Evolutionary conservation across 2,329 filamentous ascomycete species (phyloP), one percentile per base, ranked within the genome.

Genomic region (Nakataea oryzae): DNA sequence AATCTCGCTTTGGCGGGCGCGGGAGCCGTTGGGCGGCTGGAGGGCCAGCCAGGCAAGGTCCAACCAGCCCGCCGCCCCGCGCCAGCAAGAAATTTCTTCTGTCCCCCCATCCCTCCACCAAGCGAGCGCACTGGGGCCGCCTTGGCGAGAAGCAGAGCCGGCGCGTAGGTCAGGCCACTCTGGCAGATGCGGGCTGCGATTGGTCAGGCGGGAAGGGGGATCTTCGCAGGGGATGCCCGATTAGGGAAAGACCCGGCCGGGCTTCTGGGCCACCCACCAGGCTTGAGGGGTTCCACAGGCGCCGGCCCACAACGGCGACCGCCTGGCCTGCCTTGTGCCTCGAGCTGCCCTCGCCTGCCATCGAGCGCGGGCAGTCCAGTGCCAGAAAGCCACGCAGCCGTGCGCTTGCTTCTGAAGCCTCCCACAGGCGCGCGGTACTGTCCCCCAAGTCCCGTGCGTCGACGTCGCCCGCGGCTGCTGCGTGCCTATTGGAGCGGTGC

Each of bases 141-240:
- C 57, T 58, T 58, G 57, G 58, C 58, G 58, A 41, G 21, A 47
- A n/a, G 21, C 28, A 26, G 26, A 59, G 58, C 58, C 34, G 34
- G 58, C 58, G 58, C 34, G n/a, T 59, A 59, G n/a, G 47, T 59
- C 58, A 59, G 58, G 34, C 58, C 58, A 59, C 34, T 59, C 58
- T 59, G 11, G 32, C 58, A n/a, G 26, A 7, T 24, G 30, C 58
- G 47, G 58, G 32, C 34, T 59, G n/a, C 50, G 34, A 59, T 24
- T 59, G 58, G 58, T 21, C 24, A 27, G 58, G 50, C 27, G 41
- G 41, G 27, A 21, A 59, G 26, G 58, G n/a, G 34, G 58, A 47
- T 41, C 58, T 13, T 41, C 58, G 34, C 34, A n/a, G 47, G 30
- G 30, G 58, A 41, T 12, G 30, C 27, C 13, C 4, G 3, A 27